phyloP scores from a whole-genome alignment of 2,329 filamentous ascomycete species.

The Truncatella angustata region DNA sequence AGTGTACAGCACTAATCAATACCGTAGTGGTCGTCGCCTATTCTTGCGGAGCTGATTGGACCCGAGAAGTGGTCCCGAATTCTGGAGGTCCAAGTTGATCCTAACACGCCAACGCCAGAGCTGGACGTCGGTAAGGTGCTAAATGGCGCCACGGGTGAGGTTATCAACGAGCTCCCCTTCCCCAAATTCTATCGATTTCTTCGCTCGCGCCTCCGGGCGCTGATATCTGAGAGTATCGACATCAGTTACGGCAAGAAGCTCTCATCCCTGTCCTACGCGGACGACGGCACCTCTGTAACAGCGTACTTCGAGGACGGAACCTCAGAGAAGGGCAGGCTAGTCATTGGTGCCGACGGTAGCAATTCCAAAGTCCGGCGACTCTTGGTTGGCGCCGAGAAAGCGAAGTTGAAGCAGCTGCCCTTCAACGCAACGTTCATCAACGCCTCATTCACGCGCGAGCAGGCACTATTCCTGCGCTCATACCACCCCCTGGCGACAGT shows the following conservation, averaged over 20 bases:
- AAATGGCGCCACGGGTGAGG: slow-evolving; percentile 22
- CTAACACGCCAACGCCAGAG: slow-evolving; percentile 12
- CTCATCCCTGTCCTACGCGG: slow-evolving; percentile 28
- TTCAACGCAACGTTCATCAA: slow-evolving; percentile 45
- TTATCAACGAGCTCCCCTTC: slow-evolving; percentile 12
- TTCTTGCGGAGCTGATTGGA: slow-evolving; percentile 19
- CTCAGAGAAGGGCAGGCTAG: slow-evolving; percentile 21
- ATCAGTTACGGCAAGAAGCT: slow-evolving; percentile 38
- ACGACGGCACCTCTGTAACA: slow-evolving; percentile 24
- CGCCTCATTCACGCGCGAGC: slow-evolving; percentile 36
- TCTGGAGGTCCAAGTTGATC: slow-evolving; percentile 16
- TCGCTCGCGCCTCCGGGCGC: slow-evolving; percentile 33
- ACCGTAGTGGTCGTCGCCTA: slow-evolving; percentile 17
- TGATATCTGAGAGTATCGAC: slow-evolving; percentile 32
- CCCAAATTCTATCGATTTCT: slow-evolving; percentile 19
- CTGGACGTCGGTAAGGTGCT: slow-evolving; percentile 12
- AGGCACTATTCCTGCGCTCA: slow-evolving; percentile 39
- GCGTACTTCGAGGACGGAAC: slow-evolving; percentile 31
- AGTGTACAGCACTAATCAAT: not conserved
- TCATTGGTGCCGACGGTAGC: slow-evolving; percentile 33
- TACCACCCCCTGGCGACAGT: slow-evolving; percentile 43
- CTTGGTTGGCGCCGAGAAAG: slow-evolving; percentile 28
- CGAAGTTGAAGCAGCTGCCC: slow-evolving; percentile 35
- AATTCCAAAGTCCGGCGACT: slow-evolving; percentile 25
- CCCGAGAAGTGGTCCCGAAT: slow-evolving; percentile 20